Conservation (phyloP, 345 rosid species). For the Mangifera indica region DNA sequence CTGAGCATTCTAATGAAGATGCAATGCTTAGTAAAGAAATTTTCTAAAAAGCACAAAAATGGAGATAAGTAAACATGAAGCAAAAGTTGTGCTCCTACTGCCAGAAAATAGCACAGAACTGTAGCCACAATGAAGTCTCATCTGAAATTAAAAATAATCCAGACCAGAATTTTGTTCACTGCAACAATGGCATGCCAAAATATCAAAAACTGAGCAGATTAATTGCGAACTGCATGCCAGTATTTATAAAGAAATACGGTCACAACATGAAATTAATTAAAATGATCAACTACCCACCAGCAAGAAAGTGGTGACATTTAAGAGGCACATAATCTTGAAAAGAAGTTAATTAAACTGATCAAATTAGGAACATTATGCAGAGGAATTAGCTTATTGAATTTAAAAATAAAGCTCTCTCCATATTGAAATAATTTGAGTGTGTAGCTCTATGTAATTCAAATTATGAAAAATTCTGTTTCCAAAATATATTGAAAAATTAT, state of each 20-base stretch:
- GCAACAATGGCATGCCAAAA: not conserved
- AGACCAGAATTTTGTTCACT: not conserved
- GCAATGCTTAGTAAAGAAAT: slow-evolving; percentile 4
- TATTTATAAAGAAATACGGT: not conserved
- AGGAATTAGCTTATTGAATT: not conserved
- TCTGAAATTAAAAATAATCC: not conserved
- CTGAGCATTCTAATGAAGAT: not conserved
- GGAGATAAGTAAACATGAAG: not conserved
- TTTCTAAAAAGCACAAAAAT: not conserved
- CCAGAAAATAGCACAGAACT: not conserved
- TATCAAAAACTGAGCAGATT: not conserved
- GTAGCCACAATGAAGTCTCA: not conserved
- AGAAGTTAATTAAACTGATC: not conserved
- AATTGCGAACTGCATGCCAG: not conserved
- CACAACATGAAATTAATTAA: not conserved
- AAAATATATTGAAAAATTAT: too few relatives aligned
- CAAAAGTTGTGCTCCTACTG: not conserved
- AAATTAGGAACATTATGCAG: not conserved
- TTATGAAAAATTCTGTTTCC: not conserved
- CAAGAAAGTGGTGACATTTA: not conserved
- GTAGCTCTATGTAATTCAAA: too few relatives aligned
- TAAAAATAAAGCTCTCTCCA: not conserved
- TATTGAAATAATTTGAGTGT: too few relatives aligned
- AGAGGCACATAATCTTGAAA: not conserved
- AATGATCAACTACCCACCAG: not conserved